Evolutionary conservation across 805 yeast genomes (phyloP).

Genomic region (Saccharomycopsis babjevae): DNA sequence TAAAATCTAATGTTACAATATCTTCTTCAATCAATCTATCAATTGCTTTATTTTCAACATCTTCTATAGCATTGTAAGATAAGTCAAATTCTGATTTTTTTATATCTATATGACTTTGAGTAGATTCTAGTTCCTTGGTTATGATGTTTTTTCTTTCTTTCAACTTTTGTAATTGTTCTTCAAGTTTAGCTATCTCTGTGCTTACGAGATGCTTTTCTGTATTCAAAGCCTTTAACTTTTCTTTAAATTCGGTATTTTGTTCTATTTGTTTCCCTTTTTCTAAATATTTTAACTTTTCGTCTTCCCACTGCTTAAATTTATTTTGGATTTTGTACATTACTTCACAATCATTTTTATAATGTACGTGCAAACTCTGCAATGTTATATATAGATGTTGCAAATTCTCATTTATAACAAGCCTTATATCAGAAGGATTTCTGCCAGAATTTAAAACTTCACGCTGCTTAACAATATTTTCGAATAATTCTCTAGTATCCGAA

Average conservation of each 20-base stretch:
- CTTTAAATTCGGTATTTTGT: background rate
- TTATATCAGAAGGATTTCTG: background rate
- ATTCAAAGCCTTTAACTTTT: constrained; percentile 6
- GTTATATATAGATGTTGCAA: background rate
- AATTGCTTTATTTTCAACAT: constrained; percentile 9
- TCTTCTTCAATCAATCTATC: constrained; percentile 8
- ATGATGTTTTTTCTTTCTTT: constrained; percentile 7
- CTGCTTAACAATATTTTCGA: background rate
- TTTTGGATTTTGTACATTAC: background rate
- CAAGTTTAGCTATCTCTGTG: constrained; percentile 14
- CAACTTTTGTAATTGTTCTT: constrained; percentile 4
- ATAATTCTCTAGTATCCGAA: background rate
- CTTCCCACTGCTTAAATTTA: constrained; percentile 12
- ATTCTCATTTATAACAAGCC: background rate
- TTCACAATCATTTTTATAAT: constrained; percentile 1
- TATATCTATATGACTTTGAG: constrained; percentile 10
- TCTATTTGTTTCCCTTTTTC: constrained; percentile 8
- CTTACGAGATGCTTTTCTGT: constrained; percentile 2
- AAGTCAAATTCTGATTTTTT: constrained; percentile 9
- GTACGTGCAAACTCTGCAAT: background rate
- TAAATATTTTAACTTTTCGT: background rate
- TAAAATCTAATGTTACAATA: background rate
- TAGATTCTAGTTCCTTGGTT: constrained; percentile 9
- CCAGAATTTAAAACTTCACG: background rate
- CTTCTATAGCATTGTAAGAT: constrained; percentile 1